Evolutionary conservation across 2,329 filamentous ascomycete species (phyloP).

Genomic region (Apiospora pterosperma): DNA sequence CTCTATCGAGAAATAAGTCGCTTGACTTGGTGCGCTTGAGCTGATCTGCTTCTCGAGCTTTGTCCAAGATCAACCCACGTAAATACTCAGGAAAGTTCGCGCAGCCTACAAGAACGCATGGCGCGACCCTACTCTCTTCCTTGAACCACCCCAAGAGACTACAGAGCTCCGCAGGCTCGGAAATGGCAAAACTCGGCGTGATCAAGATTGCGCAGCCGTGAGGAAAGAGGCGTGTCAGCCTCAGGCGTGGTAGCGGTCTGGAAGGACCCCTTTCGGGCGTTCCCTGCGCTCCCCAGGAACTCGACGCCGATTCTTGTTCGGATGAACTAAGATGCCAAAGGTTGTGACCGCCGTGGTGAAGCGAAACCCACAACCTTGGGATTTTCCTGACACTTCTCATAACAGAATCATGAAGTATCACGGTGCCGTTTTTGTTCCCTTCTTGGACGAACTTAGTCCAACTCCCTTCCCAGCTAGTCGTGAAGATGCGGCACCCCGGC

Average conservation of each 20-base stretch:
- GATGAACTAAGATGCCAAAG: constrained; percentile 9
- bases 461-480: constrained; percentile 15
- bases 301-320: neutral
- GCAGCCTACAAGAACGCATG: constrained; percentile 32
- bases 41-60: constrained; percentile 18
- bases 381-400: constrained; percentile 21
- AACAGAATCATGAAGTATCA: constrained; percentile 26
- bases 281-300: neutral
- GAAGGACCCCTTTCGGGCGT: neutral
- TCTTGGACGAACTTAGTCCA: constrained; percentile 24
- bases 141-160: constrained; percentile 39
- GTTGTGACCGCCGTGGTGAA: constrained; percentile 20
- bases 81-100: constrained; percentile 33
- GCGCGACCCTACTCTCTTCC: neutral
- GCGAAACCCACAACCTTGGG: constrained; percentile 20
- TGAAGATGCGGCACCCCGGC: constrained; percentile 25
- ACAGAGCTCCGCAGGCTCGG: constrained; percentile 37
- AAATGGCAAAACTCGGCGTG: constrained; percentile 47
- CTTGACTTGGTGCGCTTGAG: neutral
- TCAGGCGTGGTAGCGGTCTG: constrained; percentile 20
- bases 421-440: constrained; percentile 21
- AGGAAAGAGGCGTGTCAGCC: constrained; percentile 40
- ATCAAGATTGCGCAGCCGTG: constrained; percentile 41
- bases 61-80: constrained; percentile 28
- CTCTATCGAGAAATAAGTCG: neutral